A percentile compares a stretch with the other conserved stretches of the same genome.
Conservation (phyloP, 2,329 filamentous ascomycete genomes). For the Aspergillus amoenus region DNA sequence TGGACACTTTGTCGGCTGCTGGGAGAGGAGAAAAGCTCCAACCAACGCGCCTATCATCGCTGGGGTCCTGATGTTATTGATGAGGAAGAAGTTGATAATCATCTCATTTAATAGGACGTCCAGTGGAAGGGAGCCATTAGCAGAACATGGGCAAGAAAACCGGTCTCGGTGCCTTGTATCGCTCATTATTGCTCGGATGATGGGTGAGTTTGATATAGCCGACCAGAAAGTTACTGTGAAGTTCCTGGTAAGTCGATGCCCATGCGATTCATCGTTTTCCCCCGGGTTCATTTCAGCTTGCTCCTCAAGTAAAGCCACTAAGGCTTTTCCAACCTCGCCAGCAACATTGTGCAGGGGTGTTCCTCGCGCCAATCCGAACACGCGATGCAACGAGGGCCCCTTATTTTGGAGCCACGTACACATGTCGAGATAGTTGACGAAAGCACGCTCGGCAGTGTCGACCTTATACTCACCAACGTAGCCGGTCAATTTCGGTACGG, state of each 20-base stretch:
- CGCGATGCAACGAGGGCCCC: neutral
- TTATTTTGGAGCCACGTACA: neutral
- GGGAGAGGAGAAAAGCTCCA: too few species aligned
- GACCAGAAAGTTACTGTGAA: neutral
- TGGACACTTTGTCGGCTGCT: too few species aligned
- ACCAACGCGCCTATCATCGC: neutral
- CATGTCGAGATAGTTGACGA: neutral
- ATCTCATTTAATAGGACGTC: neutral
- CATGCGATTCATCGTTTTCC: neutral
- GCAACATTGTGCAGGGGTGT: conserved; percentile 1
- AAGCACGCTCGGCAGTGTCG: neutral
- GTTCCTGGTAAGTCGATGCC: neutral
- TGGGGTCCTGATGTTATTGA: neutral
- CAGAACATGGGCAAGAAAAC: neutral
- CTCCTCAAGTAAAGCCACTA: neutral
- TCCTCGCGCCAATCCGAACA: neutral
- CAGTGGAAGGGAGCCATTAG: neutral
- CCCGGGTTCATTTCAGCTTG: neutral
- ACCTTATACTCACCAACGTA: neutral
- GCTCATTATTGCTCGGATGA: neutral
- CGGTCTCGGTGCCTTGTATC: neutral
- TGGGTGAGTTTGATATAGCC: neutral
- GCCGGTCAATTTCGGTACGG: neutral
- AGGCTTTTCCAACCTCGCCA: neutral
- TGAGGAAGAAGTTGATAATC: neutral